Percentiles rank a stretch among this genome's conserved stretches.
phyloP scores from a whole-genome alignment of 495 filamentous ascomycete species.

The Aspergillus homomorphus region DNA sequence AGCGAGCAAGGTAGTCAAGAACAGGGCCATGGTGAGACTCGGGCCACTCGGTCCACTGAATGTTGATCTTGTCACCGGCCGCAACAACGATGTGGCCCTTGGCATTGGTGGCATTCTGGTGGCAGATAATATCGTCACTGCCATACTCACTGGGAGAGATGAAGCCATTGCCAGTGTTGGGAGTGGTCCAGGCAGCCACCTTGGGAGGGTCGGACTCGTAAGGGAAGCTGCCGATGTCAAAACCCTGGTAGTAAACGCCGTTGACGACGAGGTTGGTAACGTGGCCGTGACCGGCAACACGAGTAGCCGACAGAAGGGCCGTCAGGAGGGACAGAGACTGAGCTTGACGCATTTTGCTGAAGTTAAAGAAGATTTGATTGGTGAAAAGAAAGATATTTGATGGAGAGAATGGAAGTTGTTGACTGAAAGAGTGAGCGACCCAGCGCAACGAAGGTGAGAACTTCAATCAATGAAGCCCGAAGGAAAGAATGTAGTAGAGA shows the following conservation, averaged over 20 bases:
- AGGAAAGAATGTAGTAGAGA: background rate
- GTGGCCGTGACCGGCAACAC: constrained; percentile 51
- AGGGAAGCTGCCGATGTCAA: constrained; percentile 24
- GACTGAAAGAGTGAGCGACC: constrained; percentile 1
- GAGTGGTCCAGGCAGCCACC: constrained; percentile 46
- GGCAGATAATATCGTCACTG: constrained; percentile 60
- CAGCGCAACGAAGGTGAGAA: constrained; percentile 4
- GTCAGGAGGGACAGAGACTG: constrained; percentile 16
- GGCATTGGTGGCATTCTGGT: constrained; percentile 49
- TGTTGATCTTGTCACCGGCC: constrained; percentile 46
- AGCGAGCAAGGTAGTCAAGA: constrained; percentile 65
- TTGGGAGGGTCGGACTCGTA: constrained; percentile 33
- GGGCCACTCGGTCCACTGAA: constrained; percentile 62
- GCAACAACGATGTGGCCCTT: constrained; percentile 44
- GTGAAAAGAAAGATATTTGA: background rate
- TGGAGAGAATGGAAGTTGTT: background rate
- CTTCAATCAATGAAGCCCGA: constrained; percentile 6
- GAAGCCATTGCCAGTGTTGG: constrained; percentile 52
- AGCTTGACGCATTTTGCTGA: constrained; percentile 5
- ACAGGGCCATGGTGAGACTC: constrained; percentile 60
- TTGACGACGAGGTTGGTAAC: constrained; percentile 52
- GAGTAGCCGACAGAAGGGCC: constrained; percentile 27
- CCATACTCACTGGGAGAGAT: constrained; percentile 40
- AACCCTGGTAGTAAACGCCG: constrained; percentile 39
- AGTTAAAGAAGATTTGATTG: background rate